Evolutionary conservation across 2,329 filamentous ascomycete genomes (phyloP).

Genomic region (Fusarium sp.): DNA sequence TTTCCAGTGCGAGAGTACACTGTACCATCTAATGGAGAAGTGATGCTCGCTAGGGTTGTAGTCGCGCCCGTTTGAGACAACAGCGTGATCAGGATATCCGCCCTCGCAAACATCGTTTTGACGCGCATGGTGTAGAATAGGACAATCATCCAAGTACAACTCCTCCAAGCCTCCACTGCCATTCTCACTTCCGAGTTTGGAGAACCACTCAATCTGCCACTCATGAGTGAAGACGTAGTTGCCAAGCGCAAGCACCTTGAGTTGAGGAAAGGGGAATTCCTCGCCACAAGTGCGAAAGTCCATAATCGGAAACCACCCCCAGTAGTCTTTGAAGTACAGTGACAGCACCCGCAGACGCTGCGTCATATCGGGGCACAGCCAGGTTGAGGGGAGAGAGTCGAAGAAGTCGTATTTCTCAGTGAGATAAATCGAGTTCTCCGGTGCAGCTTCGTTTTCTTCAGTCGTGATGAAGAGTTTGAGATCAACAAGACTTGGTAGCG

Average conservation of each 20-base stretch:
- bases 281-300: conserved; percentile 47
- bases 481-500: not conserved
- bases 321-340: conserved; percentile 53
- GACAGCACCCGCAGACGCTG: conserved; percentile 53
- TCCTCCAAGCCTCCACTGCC: conserved; percentile 47
- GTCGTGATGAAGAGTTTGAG: conserved; percentile 7
- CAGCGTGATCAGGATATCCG: conserved; percentile 1
- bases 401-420: conserved; percentile 38
- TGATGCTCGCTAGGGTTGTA: not conserved
- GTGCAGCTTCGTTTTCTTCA: not conserved
- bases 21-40: conserved; percentile 24
- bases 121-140: conserved; percentile 46
- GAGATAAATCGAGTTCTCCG: not conserved
- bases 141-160: conserved; percentile 58
- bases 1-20: conserved; percentile 16
- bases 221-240: conserved; percentile 58
- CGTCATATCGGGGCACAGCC: conserved; percentile 33
- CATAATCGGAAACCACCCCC: conserved; percentile 55
- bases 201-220: conserved; percentile 61
- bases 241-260: conserved; percentile 55
- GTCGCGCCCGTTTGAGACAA: accelerated
- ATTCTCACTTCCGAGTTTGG: conserved; percentile 48
- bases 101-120: not conserved
- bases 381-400: conserved; percentile 32
- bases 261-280: conserved; percentile 49